A percentile compares a stretch with the other conserved stretches of the same genome.
Conservation (phyloP, 139 green algal species). For the Chlamydomonas eustigma region DNA sequence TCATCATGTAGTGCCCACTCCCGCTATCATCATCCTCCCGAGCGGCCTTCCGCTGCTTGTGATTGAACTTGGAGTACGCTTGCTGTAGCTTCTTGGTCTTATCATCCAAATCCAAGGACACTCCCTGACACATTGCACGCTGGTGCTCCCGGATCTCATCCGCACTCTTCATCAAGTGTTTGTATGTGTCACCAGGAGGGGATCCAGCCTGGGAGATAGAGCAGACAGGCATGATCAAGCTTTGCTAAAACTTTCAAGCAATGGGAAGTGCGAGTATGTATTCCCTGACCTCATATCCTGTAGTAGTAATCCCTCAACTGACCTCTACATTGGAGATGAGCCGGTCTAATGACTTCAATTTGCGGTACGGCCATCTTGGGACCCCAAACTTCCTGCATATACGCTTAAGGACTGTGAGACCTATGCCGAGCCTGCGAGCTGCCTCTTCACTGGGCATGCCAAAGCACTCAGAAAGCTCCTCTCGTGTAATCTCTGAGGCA, state of each 20-base stretch:
- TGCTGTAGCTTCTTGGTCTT: constrained; percentile 23
- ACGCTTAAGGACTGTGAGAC: constrained; percentile 51
- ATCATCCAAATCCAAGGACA: constrained; percentile 9
- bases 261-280: not conserved
- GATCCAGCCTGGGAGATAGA: constrained; percentile 1
- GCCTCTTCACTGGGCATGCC: constrained; percentile 33
- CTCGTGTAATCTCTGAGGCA: constrained; percentile 13
- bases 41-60: constrained; percentile 10
- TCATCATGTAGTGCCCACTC: constrained; percentile 2
- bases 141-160: constrained; percentile 19
- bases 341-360: constrained; percentile 51
- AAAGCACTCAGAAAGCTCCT: constrained; percentile 19
- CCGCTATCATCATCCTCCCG: not conserved
- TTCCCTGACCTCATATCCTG: not conserved
- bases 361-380: constrained; percentile 60
- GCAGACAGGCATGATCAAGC: not conserved
- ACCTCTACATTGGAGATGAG: constrained; percentile 42
- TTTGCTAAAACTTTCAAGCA: too few species aligned
- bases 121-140: constrained; percentile 8
- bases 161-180: constrained; percentile 15
- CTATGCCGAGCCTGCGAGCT: constrained; percentile 41
- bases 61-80: constrained; percentile 21
- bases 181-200: constrained; percentile 12
- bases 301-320: not conserved
- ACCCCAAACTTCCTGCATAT: constrained; percentile 18